Percentiles rank a stretch among this genome's conserved stretches.
phyloP scores from a whole-genome alignment of 148 eudicot genomes.

The Cornus suecica region DNA sequence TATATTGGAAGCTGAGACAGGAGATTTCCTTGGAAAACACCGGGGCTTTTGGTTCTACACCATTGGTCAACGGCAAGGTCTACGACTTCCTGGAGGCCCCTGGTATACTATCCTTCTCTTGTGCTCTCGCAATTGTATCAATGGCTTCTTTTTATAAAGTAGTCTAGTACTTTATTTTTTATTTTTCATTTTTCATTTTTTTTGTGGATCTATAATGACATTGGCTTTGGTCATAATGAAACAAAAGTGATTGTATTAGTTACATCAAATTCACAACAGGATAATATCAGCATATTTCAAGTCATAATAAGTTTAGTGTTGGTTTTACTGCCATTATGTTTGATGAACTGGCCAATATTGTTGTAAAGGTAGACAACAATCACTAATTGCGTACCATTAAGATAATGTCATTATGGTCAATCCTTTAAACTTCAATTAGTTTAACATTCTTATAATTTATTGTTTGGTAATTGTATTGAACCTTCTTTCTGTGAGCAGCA shows the following conservation, averaged over 20 bases:
- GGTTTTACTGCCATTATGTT: neutral
- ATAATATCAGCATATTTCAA: neutral
- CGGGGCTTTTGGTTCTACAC: conserved; percentile 98
- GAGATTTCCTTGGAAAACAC: conserved; percentile 85
- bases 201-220: neutral
- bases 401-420: too few relatives aligned
- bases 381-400: neutral
- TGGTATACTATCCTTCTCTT: conserved; percentile 48
- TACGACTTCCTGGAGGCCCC: conserved; percentile 95
- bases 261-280: neutral
- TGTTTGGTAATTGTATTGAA: neutral
- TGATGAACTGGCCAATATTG: neutral
- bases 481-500: neutral
- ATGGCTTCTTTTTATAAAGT: neutral
- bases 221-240: neutral
- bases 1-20: conserved; percentile 94
- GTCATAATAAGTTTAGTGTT: neutral
- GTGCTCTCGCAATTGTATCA: neutral
- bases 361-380: neutral
- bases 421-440: too few relatives aligned
- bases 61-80: conserved; percentile 96
- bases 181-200: neutral
- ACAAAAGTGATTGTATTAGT: neutral
- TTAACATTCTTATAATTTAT: neutral
- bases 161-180: neutral